Conservation (phyloP, 2,329 filamentous ascomycete genomes). For the Huntiella omanensis region DNA sequence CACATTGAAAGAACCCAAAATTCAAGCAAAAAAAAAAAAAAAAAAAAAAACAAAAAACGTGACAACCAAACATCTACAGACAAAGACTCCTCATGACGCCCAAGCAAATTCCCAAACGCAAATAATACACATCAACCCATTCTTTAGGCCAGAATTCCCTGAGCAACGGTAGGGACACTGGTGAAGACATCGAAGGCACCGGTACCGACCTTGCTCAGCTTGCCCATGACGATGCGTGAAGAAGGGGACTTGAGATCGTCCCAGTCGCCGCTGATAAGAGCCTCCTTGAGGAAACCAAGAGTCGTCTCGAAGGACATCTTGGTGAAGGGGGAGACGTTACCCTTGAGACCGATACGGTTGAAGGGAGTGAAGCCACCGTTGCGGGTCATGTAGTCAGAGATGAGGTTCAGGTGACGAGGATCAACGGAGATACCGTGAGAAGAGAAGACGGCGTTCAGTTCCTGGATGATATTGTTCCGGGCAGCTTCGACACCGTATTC, state of each 20-base stretch:
- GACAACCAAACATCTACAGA: not conserved
- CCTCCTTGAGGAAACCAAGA: slow-evolving; percentile 79
- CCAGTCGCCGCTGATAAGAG: slow-evolving; percentile 74
- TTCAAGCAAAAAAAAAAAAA: not conserved
- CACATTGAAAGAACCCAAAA: not conserved
- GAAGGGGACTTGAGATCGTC: slow-evolving; percentile 76
- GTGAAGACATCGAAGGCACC: slow-evolving; percentile 80
- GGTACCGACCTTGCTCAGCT: slow-evolving; percentile 66
- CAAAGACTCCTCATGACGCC: not conserved
- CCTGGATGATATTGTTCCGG: slow-evolving; percentile 67
- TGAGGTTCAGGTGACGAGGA: slow-evolving; percentile 79
- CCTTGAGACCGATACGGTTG: slow-evolving; percentile 71
- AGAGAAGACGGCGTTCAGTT: slow-evolving; percentile 70
- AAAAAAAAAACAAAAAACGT: not conserved
- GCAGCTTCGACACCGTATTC: slow-evolving; percentile 90
- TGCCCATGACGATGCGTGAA: slow-evolving; percentile 73
- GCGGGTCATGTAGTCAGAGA: slow-evolving; percentile 96
- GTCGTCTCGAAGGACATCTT: slow-evolving; percentile 99
- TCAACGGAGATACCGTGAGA: slow-evolving; percentile 88
- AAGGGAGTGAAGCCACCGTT: slow-evolving; percentile 79
- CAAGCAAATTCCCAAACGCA: not conserved
- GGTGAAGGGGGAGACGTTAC: slow-evolving; percentile 77
- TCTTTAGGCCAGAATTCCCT: slow-evolving; percentile 20
- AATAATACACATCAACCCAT: not conserved
- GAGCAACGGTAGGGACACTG: slow-evolving; percentile 28